A percentile compares a stretch with the other conserved stretches of the same genome.
These are phyloP conservation scores for Zarea fungicola DNA, from an alignment of 2,329 filamentous ascomycete genomes.

Conservation along the genomic window DNA sequence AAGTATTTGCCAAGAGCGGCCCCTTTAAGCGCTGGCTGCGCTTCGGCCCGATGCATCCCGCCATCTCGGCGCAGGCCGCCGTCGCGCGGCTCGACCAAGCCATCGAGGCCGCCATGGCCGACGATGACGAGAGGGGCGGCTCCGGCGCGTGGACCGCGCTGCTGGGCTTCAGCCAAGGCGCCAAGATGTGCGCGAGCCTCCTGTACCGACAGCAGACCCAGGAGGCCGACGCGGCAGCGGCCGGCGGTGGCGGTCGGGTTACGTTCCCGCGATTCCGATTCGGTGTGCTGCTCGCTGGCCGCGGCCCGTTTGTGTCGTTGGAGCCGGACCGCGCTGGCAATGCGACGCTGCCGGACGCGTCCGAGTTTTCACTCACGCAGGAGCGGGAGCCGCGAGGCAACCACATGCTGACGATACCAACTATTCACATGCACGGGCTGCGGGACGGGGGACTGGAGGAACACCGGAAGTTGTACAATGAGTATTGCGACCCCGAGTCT, in stretches of 20 bases:
- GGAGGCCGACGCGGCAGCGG: slow-evolving; percentile 20
- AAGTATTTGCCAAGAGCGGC: slow-evolving; percentile 56
- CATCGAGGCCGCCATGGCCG: slow-evolving; percentile 38
- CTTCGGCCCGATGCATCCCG: slow-evolving; percentile 50
- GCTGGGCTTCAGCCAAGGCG: slow-evolving; percentile 59
- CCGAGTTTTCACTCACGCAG: slow-evolving; percentile 23
- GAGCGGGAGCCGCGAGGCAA: slow-evolving; percentile 16
- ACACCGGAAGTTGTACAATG: slow-evolving; percentile 41
- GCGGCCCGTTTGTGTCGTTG: slow-evolving; percentile 27
- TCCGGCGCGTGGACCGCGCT: slow-evolving; percentile 51
- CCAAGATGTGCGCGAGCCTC: slow-evolving; percentile 50
- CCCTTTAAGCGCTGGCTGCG: slow-evolving; percentile 56
- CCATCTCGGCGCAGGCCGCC: slow-evolving; percentile 38
- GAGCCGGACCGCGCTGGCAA: background rate
- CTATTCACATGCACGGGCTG: slow-evolving; percentile 40
- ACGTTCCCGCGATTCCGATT: slow-evolving; percentile 26
- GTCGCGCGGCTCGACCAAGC: slow-evolving; percentile 30
- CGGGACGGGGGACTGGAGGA: slow-evolving; percentile 57
- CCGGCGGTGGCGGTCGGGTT: background rate
- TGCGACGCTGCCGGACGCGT: slow-evolving; percentile 16
- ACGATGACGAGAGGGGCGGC: slow-evolving; percentile 36
- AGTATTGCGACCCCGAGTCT: slow-evolving; percentile 54
- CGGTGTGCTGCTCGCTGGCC: slow-evolving; percentile 31
- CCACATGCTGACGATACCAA: slow-evolving; percentile 28
- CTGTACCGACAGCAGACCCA: slow-evolving; percentile 53